Evolutionary conservation across 2,329 filamentous ascomycete genomes (phyloP).

Genomic region (Botrytis galanthina): DNA sequence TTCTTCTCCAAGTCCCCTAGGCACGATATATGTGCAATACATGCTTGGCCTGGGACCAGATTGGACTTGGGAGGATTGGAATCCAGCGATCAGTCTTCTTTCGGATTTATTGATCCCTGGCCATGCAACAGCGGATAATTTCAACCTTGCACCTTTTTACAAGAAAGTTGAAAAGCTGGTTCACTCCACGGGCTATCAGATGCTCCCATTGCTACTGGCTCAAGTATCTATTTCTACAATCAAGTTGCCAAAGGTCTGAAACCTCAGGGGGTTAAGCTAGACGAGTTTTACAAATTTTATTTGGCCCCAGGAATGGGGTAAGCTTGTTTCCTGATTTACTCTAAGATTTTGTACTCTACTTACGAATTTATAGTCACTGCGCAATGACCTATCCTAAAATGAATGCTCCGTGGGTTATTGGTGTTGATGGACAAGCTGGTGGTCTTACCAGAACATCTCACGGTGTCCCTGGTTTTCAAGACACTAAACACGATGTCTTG

Average conservation of each 20-base stretch:
- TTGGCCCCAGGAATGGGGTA: too few species aligned
- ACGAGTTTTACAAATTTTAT: too few species aligned
- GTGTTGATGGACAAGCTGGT: slow-evolving; percentile 35
- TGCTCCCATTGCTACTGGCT: background rate
- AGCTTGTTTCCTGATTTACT: too few species aligned
- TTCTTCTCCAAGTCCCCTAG: background rate
- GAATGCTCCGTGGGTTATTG: slow-evolving; percentile 44
- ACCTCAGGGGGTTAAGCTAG: too few species aligned
- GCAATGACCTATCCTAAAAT: background rate
- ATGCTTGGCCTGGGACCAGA: background rate
- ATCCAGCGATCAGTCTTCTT: background rate
- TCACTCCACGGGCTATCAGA: background rate
- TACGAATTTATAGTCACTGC: background rate
- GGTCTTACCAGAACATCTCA: slow-evolving; percentile 32
- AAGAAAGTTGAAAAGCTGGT: background rate
- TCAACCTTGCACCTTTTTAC: background rate
- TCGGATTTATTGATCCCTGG: background rate
- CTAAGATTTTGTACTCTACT: too few species aligned
- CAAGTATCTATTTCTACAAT: too few species aligned
- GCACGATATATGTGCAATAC: background rate
- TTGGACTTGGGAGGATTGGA: background rate
- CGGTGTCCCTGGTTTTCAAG: slow-evolving; percentile 45
- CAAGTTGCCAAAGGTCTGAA: too few species aligned
- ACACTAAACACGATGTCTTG: slow-evolving; percentile 47
- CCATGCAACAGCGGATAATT: background rate